These are phyloP conservation scores for Colletotrichum magnum DNA, from an alignment of 2,329 filamentous ascomycete genomes.

Conservation along the genomic window DNA sequence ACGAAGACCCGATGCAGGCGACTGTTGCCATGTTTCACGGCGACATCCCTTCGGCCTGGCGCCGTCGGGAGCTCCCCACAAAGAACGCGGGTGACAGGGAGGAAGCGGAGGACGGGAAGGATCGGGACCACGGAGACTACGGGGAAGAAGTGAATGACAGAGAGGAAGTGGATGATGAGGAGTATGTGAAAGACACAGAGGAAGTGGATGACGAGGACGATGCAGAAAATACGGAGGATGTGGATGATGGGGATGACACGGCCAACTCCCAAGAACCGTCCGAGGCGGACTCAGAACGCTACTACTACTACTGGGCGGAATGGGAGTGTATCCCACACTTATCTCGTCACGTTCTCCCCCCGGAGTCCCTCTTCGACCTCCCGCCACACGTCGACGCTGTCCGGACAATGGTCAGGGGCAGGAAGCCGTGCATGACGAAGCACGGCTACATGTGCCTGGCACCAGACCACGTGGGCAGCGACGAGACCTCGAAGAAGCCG, in stretches of 20 bases:
- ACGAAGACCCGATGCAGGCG: background rate
- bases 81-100: background rate
- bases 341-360: background rate
- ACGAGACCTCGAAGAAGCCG: background rate
- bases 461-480: background rate
- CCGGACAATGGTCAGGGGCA: background rate
- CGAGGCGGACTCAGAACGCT: no score
- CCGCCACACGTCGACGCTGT: background rate
- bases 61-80: background rate
- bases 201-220: background rate
- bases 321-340: background rate
- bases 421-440: background rate
- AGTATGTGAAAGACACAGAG: no score
- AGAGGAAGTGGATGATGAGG: no score
- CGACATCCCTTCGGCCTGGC: slow-evolving; percentile 1
- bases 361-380: background rate
- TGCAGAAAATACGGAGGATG: background rate
- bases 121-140: background rate
- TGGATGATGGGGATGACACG: background rate
- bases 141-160: no score
- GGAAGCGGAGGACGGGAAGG: no score
- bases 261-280: no score
- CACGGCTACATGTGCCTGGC: background rate
- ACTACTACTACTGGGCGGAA: no score
- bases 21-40: slow-evolving; percentile 14